phyloP scores from a whole-genome alignment of 179 eudicot species.

The Sideroxylon spinosum region DNA sequence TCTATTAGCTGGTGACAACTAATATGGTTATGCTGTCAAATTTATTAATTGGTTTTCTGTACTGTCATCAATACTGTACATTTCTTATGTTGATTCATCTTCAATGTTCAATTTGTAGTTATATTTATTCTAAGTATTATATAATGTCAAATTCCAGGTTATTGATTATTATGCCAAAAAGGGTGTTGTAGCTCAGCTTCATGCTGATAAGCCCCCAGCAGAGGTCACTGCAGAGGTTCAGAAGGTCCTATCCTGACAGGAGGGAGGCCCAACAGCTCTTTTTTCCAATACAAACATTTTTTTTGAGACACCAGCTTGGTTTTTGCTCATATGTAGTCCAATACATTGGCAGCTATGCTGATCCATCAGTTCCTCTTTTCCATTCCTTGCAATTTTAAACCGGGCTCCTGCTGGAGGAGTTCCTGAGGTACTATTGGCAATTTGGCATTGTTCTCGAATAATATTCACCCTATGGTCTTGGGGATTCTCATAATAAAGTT shows the following conservation, averaged over 20 bases:
- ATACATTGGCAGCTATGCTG: background rate
- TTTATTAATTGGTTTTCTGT: background rate
- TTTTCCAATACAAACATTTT: background rate
- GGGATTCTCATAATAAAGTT: background rate
- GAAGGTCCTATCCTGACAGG: conserved; percentile 48
- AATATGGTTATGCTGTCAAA: background rate
- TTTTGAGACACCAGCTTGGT: background rate
- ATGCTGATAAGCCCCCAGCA: conserved; percentile 77
- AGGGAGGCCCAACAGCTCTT: background rate
- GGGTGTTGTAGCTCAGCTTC: conserved; percentile 60
- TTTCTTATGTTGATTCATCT: background rate
- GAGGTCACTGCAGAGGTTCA: conserved; percentile 66
- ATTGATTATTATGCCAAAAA: conserved; percentile 70
- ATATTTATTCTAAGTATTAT: background rate
- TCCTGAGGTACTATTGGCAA: background rate
- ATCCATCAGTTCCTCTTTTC: background rate
- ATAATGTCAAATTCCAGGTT: conserved; percentile 43
- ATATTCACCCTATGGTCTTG: background rate
- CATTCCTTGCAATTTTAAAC: background rate
- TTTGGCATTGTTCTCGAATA: background rate
- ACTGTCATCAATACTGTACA: background rate
- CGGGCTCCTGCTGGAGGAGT: background rate
- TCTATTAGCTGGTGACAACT: background rate
- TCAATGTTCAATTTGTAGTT: background rate
- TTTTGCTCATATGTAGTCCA: conserved; percentile 7